Percentiles rank a stretch among this genome's conserved stretches.
phyloP scores from a whole-genome alignment of 352 stramenopile species.

The Pythium scleroteichum region DNA sequence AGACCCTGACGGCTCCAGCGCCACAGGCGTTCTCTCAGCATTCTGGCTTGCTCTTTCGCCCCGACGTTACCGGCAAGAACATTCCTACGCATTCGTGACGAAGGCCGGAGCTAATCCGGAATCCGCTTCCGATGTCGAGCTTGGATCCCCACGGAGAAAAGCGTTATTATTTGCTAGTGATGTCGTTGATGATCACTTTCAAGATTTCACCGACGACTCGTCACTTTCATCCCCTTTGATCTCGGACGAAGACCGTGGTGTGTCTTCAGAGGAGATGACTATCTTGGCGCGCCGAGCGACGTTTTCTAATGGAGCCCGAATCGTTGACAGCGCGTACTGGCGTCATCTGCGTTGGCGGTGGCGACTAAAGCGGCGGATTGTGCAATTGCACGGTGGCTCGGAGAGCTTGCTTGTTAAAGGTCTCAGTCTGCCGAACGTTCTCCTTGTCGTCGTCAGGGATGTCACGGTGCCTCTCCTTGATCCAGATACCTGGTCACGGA shows the following conservation, averaged over 20 bases:
- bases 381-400: slow-evolving; percentile 43
- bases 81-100: slow-evolving; percentile 54
- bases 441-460: slow-evolving; percentile 58
- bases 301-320: slow-evolving; percentile 44
- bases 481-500: slow-evolving; percentile 71
- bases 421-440: slow-evolving; percentile 48
- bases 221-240: slow-evolving; percentile 65
- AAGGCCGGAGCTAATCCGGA: not conserved
- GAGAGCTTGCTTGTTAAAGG: slow-evolving; percentile 48
- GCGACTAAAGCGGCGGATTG: slow-evolving; percentile 53
- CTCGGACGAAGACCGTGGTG: slow-evolving; percentile 41
- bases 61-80: slow-evolving; percentile 16
- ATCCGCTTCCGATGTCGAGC: slow-evolving; percentile 15
- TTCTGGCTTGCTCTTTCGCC: slow-evolving; percentile 79
- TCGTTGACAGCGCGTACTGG: slow-evolving; percentile 59
- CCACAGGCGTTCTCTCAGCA: slow-evolving; percentile 52
- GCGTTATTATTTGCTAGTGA: slow-evolving; percentile 39
- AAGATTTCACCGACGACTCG: slow-evolving; percentile 35
- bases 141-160: slow-evolving; percentile 20
- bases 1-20: not conserved
- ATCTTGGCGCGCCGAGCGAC: slow-evolving; percentile 6
- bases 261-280: slow-evolving; percentile 9
- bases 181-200: slow-evolving; percentile 71
- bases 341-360: slow-evolving; percentile 74
- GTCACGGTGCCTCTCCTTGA: slow-evolving; percentile 74